Conservation (phyloP, 805 yeast species). For the Candida maris region DNA sequence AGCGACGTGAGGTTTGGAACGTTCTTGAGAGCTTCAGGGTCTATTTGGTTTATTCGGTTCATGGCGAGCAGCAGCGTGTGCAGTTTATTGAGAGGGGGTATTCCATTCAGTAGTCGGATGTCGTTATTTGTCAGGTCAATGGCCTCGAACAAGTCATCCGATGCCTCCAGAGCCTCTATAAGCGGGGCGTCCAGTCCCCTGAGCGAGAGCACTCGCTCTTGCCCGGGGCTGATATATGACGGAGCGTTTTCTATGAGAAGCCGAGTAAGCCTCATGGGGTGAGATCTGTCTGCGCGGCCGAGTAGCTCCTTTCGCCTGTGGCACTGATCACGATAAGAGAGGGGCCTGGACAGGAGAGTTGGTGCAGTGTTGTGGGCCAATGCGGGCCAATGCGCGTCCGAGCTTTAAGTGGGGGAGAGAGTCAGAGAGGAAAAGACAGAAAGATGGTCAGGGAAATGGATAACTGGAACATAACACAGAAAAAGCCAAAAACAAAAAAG, state of each 20-base stretch:
- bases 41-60: conserved; percentile 51
- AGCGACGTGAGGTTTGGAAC: conserved; percentile 49
- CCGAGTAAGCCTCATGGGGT: conserved; percentile 61
- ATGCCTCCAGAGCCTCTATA: conserved; percentile 41
- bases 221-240: conserved; percentile 44
- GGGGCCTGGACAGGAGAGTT: too few relatives aligned
- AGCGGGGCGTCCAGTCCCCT: conserved; percentile 39
- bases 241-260: conserved; percentile 48
- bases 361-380: too few relatives aligned
- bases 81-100: conserved; percentile 42
- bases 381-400: too few relatives aligned
- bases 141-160: conserved; percentile 43
- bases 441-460: too few relatives aligned
- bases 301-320: too few relatives aligned
- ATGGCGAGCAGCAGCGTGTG: conserved; percentile 57
- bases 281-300: too few relatives aligned
- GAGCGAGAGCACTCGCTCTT: conserved; percentile 39
- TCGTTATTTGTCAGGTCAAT: conserved; percentile 78
- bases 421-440: too few relatives aligned
- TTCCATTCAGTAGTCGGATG: conserved; percentile 48
- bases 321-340: too few relatives aligned
- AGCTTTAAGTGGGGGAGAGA: too few relatives aligned
- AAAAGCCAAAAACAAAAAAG: too few relatives aligned
- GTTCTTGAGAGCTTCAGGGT: conserved; percentile 30
- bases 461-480: too few relatives aligned